Evolutionary conservation across 2,329 filamentous ascomycete species (phyloP).

Genomic region (Annulohypoxylon truncatum): DNA sequence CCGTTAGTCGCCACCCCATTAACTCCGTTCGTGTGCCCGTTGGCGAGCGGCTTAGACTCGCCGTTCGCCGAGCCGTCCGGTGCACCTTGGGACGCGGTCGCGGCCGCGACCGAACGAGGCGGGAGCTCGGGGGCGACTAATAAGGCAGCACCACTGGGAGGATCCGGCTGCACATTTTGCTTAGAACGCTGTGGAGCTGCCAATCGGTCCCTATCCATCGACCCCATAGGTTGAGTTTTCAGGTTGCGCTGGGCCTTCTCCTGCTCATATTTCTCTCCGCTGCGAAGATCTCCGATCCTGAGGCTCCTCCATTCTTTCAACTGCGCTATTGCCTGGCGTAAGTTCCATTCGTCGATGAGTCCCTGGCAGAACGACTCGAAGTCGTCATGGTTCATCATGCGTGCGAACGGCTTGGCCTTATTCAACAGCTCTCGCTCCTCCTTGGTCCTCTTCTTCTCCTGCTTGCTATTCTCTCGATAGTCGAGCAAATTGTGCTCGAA

Average conservation of each 20-base stretch:
- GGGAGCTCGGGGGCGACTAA: conserved; percentile 84
- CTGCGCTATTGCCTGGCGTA: conserved; percentile 88
- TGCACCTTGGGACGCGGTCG: conserved; percentile 42
- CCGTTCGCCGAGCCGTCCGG: conserved; percentile 42
- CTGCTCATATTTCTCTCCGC: conserved; percentile 90
- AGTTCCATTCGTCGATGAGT: conserved; percentile 88
- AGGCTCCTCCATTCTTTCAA: conserved; percentile 93
- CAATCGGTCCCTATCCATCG: conserved; percentile 83
- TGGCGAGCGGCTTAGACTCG: conserved; percentile 46
- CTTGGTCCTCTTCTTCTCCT: conserved; percentile 95
- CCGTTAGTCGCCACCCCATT: conserved; percentile 58
- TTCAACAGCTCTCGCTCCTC: conserved; percentile 92
- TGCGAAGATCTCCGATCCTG: conserved; percentile 84
- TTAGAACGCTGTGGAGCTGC: conserved; percentile 77
- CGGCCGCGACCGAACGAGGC: conserved; percentile 61
- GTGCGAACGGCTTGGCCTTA: conserved; percentile 94
- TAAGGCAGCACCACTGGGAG: conserved; percentile 78
- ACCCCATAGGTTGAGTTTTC: conserved; percentile 76
- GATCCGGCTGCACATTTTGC: conserved; percentile 74
- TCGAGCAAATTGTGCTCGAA: conserved; percentile 96
- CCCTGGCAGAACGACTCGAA: conserved; percentile 88
- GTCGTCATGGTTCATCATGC: conserved; percentile 95
- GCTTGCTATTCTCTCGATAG: conserved; percentile 88
- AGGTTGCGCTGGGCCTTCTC: conserved; percentile 85
- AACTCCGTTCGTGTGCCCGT: conserved; percentile 67